Evolutionary conservation across 2,329 filamentous ascomycete genomes (phyloP), one percentile per base, ranked within the genome.

Genomic region (Aureobasidium sp.): DNA sequence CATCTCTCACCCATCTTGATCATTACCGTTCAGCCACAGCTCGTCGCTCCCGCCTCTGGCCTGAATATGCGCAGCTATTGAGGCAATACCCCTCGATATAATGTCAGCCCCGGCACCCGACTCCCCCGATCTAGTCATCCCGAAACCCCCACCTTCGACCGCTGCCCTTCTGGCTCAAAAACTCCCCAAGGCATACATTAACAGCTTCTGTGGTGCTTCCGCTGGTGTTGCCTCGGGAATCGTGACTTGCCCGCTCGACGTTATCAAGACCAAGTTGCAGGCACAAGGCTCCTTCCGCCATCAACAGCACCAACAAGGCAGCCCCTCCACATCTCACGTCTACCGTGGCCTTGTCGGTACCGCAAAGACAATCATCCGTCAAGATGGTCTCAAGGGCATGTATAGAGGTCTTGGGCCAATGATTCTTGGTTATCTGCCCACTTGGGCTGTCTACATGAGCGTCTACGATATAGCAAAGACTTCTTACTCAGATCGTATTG

Each of bases 181-280:
- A 32, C 67, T 84, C 47, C 79, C 81, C 25, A 73, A 77, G 55
- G 69, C 72, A 47, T 78, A 75, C 55, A 73, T 97, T 68, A 88
- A 94, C 68, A 88, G 89, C 58, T 76, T 96, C 54, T 85, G 89
- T 38, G 93, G 93, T 53, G 91, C 90, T 44, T 78, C 88, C 55
- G 91, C 90, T 47, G 93, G 93, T 45, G 88, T 97, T 64, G 90
- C 89, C 19, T 95, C 90, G 6, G 93, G 93, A 47, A 81, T 98
- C 53, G 88, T 96, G 59, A 97, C 91, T 50, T 98, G 93, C 68
- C 93, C 93, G 37, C 83, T 98, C 61, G 93, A 98, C 75, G 93
- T 98, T 58, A 97, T 98, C 71, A 98, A 98, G 75, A 98, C 93
- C 39, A 97, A 96, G 71, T 73, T 98, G 56, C 93, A 98, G 69